Conservation (phyloP, 2,329 filamentous ascomycete genomes). For the Claviceps citrina region DNA sequence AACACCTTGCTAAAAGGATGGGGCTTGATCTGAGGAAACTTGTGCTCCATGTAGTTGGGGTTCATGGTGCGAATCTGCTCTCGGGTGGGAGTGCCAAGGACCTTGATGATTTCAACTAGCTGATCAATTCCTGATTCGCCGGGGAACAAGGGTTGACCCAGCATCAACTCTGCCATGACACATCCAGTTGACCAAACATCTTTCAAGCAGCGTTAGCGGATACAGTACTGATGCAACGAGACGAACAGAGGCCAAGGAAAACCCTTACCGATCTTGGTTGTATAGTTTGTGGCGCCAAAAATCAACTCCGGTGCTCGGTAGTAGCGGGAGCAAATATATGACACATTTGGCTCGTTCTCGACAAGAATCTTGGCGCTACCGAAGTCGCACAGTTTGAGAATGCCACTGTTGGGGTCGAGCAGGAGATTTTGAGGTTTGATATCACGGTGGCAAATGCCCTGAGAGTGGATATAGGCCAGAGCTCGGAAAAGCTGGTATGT, state of each 20-base stretch:
- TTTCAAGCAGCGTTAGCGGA: slow-evolving; percentile 28
- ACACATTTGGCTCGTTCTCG: slow-evolving; percentile 97
- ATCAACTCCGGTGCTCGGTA: slow-evolving; percentile 96
- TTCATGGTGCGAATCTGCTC: slow-evolving; percentile 99
- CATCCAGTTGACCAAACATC: slow-evolving; percentile 99
- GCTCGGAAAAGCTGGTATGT: slow-evolving; percentile 99
- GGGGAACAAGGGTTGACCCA: slow-evolving; percentile 92
- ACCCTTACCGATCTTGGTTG: slow-evolving; percentile 92
- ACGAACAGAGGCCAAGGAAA: slow-evolving; percentile 5
- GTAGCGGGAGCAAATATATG: slow-evolving; percentile 98
- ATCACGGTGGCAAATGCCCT: slow-evolving; percentile 96
- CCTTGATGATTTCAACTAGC: slow-evolving; percentile 98
- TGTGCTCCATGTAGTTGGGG: slow-evolving; percentile 99
- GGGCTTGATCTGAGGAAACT: slow-evolving; percentile 98
- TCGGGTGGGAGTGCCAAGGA: slow-evolving; percentile 85
- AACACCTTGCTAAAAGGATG: slow-evolving; percentile 99
- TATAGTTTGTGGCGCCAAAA: slow-evolving; percentile 98
- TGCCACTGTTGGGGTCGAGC: slow-evolving; percentile 75
- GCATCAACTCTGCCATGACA: slow-evolving; percentile 98
- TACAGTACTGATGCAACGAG: neutral
- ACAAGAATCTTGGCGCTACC: slow-evolving; percentile 97
- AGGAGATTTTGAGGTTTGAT: slow-evolving; percentile 98
- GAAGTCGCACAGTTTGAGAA: slow-evolving; percentile 97
- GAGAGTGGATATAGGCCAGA: slow-evolving; percentile 95
- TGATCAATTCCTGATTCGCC: slow-evolving; percentile 98